These are phyloP conservation scores for Coriaria nepalensis DNA, from an alignment of 306 rosid genomes.

Conservation along the genomic window DNA sequence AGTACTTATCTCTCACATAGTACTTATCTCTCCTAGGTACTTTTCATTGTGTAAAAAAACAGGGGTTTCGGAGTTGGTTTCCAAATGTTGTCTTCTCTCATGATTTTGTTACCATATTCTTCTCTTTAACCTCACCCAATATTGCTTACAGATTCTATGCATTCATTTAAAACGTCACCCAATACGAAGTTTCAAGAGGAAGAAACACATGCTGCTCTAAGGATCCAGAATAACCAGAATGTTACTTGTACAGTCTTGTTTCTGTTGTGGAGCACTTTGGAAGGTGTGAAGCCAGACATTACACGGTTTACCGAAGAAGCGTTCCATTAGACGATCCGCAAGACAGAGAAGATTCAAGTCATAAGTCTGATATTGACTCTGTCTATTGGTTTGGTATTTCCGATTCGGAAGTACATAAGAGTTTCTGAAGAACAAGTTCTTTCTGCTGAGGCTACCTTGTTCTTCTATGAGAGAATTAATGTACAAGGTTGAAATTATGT, in stretches of 20 bases:
- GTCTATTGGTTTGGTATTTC: constrained; percentile 64
- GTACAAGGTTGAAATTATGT: constrained; percentile 20
- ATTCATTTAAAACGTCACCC: constrained; percentile 54
- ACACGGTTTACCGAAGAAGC: constrained; percentile 64
- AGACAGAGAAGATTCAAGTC: constrained; percentile 12
- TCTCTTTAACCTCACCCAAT: not conserved
- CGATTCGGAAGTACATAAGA: constrained; percentile 56
- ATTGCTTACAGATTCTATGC: constrained; percentile 63
- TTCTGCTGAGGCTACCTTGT: constrained; percentile 78
- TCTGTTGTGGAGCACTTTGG: constrained; percentile 85
- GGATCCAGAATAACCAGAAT: constrained; percentile 19
- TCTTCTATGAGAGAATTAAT: constrained; percentile 62
- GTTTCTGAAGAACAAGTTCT: constrained; percentile 62
- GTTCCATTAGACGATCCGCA: constrained; percentile 17
- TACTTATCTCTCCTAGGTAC: not conserved
- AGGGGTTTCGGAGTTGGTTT: no score
- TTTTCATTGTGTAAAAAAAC: not conserved
- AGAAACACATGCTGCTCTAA: no score
- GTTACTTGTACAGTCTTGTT: constrained; percentile 53
- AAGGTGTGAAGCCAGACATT: constrained; percentile 76
- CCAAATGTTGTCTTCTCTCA: not conserved
- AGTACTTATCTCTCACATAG: not conserved
- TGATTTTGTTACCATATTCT: not conserved
- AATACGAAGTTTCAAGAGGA: no score
- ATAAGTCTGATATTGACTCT: constrained; percentile 16